phyloP scores from a whole-genome alignment of 345 rosid species.

The Sapria himalayana region DNA sequence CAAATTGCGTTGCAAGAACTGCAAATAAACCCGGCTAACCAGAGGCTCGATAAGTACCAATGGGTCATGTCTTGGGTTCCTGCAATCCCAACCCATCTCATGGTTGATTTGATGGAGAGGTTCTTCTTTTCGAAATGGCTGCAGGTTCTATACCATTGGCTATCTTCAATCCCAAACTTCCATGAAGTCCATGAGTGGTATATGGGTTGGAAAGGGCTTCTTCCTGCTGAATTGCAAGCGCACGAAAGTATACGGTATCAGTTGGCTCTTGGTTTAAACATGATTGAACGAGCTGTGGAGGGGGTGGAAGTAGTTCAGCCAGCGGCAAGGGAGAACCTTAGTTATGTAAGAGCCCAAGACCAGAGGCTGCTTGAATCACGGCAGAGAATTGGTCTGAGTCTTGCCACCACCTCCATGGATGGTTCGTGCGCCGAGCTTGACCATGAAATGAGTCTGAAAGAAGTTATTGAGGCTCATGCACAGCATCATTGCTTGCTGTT shows the following conservation, averaged over 20 bases:
- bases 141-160: slow-evolving; percentile 70
- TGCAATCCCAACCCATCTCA: slow-evolving; percentile 62
- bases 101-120: slow-evolving; percentile 80
- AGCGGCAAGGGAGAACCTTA: slow-evolving; percentile 41
- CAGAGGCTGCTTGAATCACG: slow-evolving; percentile 52
- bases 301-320: slow-evolving; percentile 58
- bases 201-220: slow-evolving; percentile 51
- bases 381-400: slow-evolving; percentile 20
- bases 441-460: slow-evolving; percentile 47
- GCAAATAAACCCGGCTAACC: slow-evolving; percentile 57
- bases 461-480: slow-evolving; percentile 65
- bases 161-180: slow-evolving; percentile 44
- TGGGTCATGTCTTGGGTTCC: slow-evolving; percentile 82
- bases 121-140: slow-evolving; percentile 79
- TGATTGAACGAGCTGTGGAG: slow-evolving; percentile 64
- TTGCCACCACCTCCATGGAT: slow-evolving; percentile 18
- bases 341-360: slow-evolving; percentile 37
- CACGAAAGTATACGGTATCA: slow-evolving; percentile 59
- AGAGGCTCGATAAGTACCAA: slow-evolving; percentile 46
- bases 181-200: slow-evolving; percentile 71
- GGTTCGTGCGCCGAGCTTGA: slow-evolving; percentile 11
- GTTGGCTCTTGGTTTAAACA: slow-evolving; percentile 46
- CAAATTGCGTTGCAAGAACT: slow-evolving; percentile 68
- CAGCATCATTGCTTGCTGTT: slow-evolving; percentile 62
- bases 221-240: slow-evolving; percentile 67